These are phyloP conservation scores for Fusarium sulawesiense DNA, from an alignment of 2,329 filamentous ascomycete genomes.

Conservation along the genomic window DNA sequence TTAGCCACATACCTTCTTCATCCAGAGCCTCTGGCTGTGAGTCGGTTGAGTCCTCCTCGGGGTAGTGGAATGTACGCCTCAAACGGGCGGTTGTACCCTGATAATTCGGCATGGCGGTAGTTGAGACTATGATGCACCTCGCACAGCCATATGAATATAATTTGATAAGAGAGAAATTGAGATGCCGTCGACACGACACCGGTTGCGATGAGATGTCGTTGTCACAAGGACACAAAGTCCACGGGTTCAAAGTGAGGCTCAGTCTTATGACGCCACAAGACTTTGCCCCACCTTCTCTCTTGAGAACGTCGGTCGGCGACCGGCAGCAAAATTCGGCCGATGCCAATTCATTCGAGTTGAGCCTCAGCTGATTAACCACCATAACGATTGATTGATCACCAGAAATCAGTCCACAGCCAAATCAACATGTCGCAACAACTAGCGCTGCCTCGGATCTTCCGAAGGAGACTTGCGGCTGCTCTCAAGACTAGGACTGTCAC, in stretches of 20 bases:
- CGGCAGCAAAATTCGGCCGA: slow-evolving; percentile 47
- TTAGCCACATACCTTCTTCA: slow-evolving; percentile 72
- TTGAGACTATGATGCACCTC: not conserved
- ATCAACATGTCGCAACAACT: slow-evolving; percentile 40
- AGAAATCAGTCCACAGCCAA: slow-evolving; percentile 1
- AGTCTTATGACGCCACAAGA: slow-evolving; percentile 47
- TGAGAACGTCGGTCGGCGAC: slow-evolving; percentile 22
- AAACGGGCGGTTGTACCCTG: slow-evolving; percentile 65
- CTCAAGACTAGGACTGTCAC: slow-evolving; percentile 34
- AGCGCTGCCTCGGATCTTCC: slow-evolving; percentile 44
- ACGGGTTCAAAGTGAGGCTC: slow-evolving; percentile 35
- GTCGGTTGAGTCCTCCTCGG: slow-evolving; percentile 65
- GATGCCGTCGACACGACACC: not conserved
- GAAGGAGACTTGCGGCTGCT: slow-evolving; percentile 43
- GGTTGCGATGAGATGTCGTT: slow-evolving; percentile 18
- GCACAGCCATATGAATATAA: not conserved
- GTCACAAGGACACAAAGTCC: slow-evolving; percentile 38
- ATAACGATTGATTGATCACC: slow-evolving; percentile 3
- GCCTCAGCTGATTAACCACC: slow-evolving; percentile 41
- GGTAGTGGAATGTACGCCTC: slow-evolving; percentile 82
- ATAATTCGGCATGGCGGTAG: slow-evolving; percentile 41
- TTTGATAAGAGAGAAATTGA: not conserved
- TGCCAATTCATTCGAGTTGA: slow-evolving; percentile 9
- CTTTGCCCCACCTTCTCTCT: slow-evolving; percentile 24
- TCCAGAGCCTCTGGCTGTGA: slow-evolving; percentile 72